Conservation (phyloP, 2,329 filamentous ascomycete genomes). For the Incumbomyces delicatus region DNA sequence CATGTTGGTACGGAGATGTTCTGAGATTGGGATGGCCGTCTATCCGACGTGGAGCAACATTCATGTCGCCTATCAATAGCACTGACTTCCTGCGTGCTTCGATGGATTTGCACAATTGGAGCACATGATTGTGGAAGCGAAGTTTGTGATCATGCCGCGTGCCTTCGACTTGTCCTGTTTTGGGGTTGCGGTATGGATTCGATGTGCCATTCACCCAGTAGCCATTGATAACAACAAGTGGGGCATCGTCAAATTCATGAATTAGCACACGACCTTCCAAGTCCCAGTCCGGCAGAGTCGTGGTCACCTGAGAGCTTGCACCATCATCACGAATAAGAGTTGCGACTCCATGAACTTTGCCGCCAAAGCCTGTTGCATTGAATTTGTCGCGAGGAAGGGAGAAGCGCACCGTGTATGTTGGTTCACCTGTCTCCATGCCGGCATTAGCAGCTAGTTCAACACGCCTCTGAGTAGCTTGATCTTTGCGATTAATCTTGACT, state of each 20-base stretch:
- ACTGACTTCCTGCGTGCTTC: conserved; percentile 35
- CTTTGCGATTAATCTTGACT: conserved; percentile 37
- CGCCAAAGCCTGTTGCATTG: conserved; percentile 42
- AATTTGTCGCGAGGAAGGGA: conserved; percentile 39
- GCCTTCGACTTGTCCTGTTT: conserved; percentile 32
- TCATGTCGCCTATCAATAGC: conserved; percentile 44
- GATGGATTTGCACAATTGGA: conserved; percentile 34
- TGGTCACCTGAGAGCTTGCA: conserved; percentile 18
- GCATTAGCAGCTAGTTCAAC: conserved; percentile 30
- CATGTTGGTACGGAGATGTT: conserved; percentile 38
- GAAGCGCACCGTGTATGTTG: conserved; percentile 36
- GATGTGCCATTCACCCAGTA: conserved; percentile 47
- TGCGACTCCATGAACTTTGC: conserved; percentile 45
- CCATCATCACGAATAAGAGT: conserved; percentile 41
- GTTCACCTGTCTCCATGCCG: conserved; percentile 18
- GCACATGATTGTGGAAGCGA: conserved; percentile 37
- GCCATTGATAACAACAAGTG: conserved; percentile 37
- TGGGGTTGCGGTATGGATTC: conserved; percentile 26
- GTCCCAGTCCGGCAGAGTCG: conserved; percentile 41
- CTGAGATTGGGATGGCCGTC: conserved; percentile 42
- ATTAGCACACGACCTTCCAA: conserved; percentile 43
- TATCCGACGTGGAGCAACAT: conserved; percentile 35
- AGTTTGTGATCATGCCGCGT: conserved; percentile 45
- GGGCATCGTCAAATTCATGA: conserved; percentile 10
- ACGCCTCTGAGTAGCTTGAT: conserved; percentile 30